phyloP scores from a whole-genome alignment of 768 basidiomycete species.

The Calocybe cyanea region DNA sequence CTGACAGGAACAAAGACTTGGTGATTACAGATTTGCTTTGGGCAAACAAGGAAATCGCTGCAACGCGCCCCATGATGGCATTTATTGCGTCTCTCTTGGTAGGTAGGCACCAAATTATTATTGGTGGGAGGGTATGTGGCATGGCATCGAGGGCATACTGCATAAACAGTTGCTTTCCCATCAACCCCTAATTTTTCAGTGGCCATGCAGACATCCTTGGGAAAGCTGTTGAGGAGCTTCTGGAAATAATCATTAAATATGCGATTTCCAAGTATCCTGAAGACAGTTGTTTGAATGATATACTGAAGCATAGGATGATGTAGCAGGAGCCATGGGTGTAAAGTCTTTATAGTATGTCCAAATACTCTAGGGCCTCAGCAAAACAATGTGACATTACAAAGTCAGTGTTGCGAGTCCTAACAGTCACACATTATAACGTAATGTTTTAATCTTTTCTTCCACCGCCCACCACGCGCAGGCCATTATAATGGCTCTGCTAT shows the following conservation, averaged over 20 bases:
- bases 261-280: background rate
- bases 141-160: conserved; percentile 18
- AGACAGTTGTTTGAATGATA: conserved; percentile 7
- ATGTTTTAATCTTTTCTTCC: no score
- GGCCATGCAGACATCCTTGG: conserved; percentile 8
- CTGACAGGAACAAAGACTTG: conserved; percentile 17
- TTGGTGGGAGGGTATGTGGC: conserved; percentile 7
- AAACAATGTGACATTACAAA: no score
- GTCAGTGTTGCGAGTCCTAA: no score
- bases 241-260: background rate
- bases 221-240: conserved; percentile 4
- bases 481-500: no score
- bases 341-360: no score
- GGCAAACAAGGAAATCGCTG: conserved; percentile 7
- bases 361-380: no score
- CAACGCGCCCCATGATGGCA: conserved; percentile 7
- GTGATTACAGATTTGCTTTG: background rate
- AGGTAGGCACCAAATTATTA: background rate
- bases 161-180: conserved; percentile 13
- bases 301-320: conserved; percentile 8
- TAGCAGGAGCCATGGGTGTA: no score
- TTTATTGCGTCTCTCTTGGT: conserved; percentile 11
- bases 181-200: conserved; percentile 13
- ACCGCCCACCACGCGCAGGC: no score
- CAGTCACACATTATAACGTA: no score